Evolutionary conservation across 495 filamentous ascomycete genomes (phyloP).

Genomic region (Annulohypoxylon nitens): DNA sequence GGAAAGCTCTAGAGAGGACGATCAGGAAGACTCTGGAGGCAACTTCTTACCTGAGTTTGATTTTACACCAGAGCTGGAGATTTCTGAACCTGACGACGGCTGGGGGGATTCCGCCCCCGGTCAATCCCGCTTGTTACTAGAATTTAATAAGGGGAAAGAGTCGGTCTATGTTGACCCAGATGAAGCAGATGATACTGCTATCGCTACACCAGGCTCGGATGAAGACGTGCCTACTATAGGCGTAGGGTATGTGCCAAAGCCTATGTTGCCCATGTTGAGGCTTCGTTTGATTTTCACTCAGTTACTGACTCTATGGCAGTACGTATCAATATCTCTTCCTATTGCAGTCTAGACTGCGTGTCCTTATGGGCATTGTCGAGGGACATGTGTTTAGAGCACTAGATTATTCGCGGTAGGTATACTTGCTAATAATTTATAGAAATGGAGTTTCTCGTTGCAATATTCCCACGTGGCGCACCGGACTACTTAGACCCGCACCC

Average conservation of each 20-base stretch:
- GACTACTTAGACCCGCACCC: slow-evolving; percentile 22
- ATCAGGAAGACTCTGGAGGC: no score
- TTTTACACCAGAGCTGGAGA: no score
- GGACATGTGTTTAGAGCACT: no score
- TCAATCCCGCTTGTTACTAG: no score
- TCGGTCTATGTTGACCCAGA: no score
- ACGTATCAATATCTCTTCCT: not conserved
- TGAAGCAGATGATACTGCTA: not conserved
- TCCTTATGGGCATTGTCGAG: not conserved
- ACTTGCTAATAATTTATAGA: slow-evolving; percentile 22
- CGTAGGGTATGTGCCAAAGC: slow-evolving; percentile 6
- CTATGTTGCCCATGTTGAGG: not conserved
- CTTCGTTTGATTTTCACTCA: not conserved
- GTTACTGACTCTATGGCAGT: not conserved
- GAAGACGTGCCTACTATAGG: not conserved
- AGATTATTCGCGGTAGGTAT: no score
- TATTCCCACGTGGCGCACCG: not conserved
- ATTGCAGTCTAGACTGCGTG: not conserved
- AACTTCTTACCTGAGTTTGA: no score
- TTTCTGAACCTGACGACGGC: no score
- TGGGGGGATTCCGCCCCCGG: no score
- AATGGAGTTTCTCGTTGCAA: slow-evolving; percentile 36
- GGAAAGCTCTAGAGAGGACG: no score
- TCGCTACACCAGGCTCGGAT: not conserved
- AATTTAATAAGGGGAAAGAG: no score